Base-by-base conservation (phyloP, 2,329 filamentous ascomycete species). In the Chaetomiaceae sp. region DNA sequence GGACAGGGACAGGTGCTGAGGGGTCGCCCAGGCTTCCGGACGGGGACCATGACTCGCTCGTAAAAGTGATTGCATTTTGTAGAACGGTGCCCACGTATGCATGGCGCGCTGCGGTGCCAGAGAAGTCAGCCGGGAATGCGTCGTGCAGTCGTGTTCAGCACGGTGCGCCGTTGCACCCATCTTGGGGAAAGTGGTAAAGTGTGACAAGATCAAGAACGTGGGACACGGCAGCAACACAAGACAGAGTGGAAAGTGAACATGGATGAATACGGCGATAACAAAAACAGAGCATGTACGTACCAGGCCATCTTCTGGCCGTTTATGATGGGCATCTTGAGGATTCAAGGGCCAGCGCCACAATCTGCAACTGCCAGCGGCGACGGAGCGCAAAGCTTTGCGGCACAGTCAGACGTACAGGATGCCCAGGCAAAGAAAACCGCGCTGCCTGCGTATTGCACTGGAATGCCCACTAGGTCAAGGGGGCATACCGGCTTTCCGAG, bases 231-330 rank as follows among this genome's bases (percentile, higher is more conserved):
- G 30, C 11, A 18, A 35, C 17, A 17, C 5, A 24, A n/a, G 33
- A 18, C 8, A 20, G n/a, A 20, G 6, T 2, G 26, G 19, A 20
- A 29, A 26, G 42, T 30, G 18, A 10, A 14, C 8, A n/a, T n/a
- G n/a, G 30, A 35, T 8, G 17, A n/a, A 30, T 6, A 33, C 26
- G 30, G 32, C 6, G 43, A 40, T 9, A 8, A 20, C 30, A 14
- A 34, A 12, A 30, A n/a, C 12, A 32, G 29, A 47, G 32, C 12
- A 17, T 14, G 19, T 10, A 71, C 81, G 59, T 75, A 86, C 83
- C 83, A 86, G 62, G 83, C 83, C 74, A 86, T 84, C 67, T 84
- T 84, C 64, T 80, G 72, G 52, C 82, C 83, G 59, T 85, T 78
- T 56, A 86, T 81, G 39, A 82, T 71, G 60, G 80, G 79, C 83